These are phyloP conservation scores for Saccharum spontaneum DNA, from an alignment of 176 grass and related monocot genomes.

Conservation along the genomic window DNA sequence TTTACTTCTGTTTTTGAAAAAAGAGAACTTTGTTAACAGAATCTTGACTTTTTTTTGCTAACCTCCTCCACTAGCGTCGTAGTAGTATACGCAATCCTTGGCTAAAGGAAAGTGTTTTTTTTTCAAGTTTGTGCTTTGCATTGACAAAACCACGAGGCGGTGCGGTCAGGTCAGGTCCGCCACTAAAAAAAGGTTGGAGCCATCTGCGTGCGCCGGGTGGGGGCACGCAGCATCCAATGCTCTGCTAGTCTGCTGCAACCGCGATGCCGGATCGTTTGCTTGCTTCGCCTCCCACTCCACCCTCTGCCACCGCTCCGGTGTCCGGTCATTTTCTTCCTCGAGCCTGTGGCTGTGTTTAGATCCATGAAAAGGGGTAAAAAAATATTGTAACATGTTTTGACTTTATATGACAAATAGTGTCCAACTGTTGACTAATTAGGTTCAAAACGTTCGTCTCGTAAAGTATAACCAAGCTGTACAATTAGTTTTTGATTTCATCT, in stretches of 20 bases:
- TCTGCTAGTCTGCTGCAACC: background rate
- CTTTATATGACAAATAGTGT: too few species aligned
- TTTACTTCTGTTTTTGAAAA: background rate
- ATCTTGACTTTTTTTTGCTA: background rate
- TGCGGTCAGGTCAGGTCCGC: background rate
- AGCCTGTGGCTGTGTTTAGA: too few species aligned
- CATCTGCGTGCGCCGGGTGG: background rate
- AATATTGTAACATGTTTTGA: too few species aligned
- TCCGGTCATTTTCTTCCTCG: background rate
- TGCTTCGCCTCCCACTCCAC: constrained; percentile 14
- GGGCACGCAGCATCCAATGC: constrained; percentile 39
- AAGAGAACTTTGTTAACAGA: background rate
- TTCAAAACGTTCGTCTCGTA: too few species aligned
- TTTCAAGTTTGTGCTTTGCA: background rate
- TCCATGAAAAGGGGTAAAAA: too few species aligned
- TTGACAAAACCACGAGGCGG: constrained; percentile 5
- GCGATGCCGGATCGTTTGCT: constrained; percentile 9
- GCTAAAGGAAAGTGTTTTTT: background rate
- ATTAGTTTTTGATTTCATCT: too few species aligned
- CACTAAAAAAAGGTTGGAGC: constrained; percentile 17
- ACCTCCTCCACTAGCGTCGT: too few species aligned
- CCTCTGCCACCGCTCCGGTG: background rate
- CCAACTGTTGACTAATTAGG: too few species aligned
- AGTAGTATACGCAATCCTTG: background rate
- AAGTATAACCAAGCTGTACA: too few species aligned